Percentiles rank a stretch among this genome's conserved stretches.
Evolutionary conservation across 208 protist genomes (phyloP).

Genomic region (Crithidia mellificae): DNA sequence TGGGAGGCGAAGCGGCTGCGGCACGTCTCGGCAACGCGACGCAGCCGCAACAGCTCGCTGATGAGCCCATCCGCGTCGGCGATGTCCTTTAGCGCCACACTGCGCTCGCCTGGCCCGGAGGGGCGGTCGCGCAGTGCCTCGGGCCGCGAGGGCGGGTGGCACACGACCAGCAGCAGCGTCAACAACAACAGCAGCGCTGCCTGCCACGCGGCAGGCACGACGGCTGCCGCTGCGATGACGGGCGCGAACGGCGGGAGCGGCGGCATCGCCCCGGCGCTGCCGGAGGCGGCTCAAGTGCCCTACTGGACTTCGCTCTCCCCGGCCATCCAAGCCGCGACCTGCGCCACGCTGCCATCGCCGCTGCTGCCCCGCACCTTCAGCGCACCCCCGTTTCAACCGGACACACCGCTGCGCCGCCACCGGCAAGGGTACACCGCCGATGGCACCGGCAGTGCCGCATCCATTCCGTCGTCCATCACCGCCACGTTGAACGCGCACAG

Average conservation of each 20-base stretch:
- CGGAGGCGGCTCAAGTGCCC: not conserved
- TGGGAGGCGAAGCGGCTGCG: slow-evolving; percentile 18
- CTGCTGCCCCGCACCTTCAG: slow-evolving; percentile 15
- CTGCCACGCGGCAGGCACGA: no score
- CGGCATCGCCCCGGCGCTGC: no score
- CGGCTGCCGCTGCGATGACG: no score
- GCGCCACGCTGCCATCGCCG: not conserved
- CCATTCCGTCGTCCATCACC: no score
- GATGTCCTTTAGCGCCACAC: slow-evolving; percentile 1
- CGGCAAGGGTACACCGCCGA: not conserved
- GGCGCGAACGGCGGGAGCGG: no score
- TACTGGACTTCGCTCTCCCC: slow-evolving; percentile 5
- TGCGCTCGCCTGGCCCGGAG: slow-evolving; percentile 6
- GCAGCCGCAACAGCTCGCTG: not conserved
- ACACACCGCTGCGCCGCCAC: not conserved
- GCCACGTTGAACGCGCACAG: no score
- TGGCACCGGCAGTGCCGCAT: not conserved
- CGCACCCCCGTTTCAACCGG: not conserved
- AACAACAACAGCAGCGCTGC: not conserved
- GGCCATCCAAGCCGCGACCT: not conserved
- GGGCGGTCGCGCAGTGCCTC: slow-evolving; percentile 8
- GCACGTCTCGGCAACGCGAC: slow-evolving; percentile 6
- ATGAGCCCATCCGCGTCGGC: not conserved
- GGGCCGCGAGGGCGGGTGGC: not conserved
- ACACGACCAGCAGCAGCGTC: not conserved